Evolutionary conservation across 2,329 filamentous ascomycete species (phyloP), one percentile per base, ranked within the genome.

Genomic region (Neofusicoccum cordaticola): DNA sequence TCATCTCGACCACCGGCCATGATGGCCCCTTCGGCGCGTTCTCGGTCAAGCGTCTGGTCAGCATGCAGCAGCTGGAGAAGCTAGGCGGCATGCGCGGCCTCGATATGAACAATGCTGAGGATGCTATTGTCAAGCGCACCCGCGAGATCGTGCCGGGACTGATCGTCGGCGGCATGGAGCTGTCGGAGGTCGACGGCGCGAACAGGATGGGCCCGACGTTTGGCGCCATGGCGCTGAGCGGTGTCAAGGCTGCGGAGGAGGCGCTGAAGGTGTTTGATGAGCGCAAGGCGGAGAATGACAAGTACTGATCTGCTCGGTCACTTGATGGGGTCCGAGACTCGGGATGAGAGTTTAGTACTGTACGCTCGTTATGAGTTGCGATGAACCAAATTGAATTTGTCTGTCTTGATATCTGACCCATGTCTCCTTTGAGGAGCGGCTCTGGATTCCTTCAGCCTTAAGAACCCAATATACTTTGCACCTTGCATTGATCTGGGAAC

Each of bases 161-260:
- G 68, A 92, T 97, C 72, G 90, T 96, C n/a, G 93, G 93, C 62
- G 93, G 93, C 44, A 97, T 97, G 93, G 93, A 97, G 79, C 82
- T 97, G 69, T 91, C 88, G 66, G 93, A 97, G 79, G 88, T 96
- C 37, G 93, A 97, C 73, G 93, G 92, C 17, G 91, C 92, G 67
- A 96, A 96, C 81, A 87, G 93, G 62, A 97, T 97, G 93, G 93
- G 89, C 2, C 91, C 91, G 44, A 94, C 91, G 1, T 95, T 95
- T 75, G 92, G 92, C 64, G 93, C 93, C 61, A 97, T 97, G 93
- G 91, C 86, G 19, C 84, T 96, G 44, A 90, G 86, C 65, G 93
- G 93, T 69, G 90, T 96, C 73, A 96, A 96, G 85, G 93, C 93
- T 72, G 93, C 93, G 9, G 92, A 97, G 81, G 92, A 94, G 79